Evolutionary conservation across 129 eudicot species (phyloP), one percentile per base, ranked within the genome.

Genomic region (Gnaphalium uliginosum): DNA sequence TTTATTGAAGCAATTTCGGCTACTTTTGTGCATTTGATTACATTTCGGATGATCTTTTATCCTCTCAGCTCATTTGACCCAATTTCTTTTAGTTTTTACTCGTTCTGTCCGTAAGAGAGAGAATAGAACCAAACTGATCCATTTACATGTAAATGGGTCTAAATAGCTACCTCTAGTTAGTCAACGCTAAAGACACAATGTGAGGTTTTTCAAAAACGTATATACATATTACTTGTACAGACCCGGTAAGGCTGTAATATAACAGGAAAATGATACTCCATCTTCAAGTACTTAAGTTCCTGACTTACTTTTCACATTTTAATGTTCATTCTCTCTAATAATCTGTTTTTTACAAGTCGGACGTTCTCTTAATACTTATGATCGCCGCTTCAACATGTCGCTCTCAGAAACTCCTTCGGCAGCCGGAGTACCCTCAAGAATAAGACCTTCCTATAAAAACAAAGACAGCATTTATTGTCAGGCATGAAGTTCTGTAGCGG

Each of bases 361-460:
- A 77, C 53, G 6, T 7, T 48, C 3, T 41, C 27, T 33, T 22
- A 63, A 25, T 17, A 86, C 99, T 95, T 86, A 89, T 97, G 74
- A 71, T 87, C 87, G 87, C 56, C 99, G 93, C 69, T 94, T 94
- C 54, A 89, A 72, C 86, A 94, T 71, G 74, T 95, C 99, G 26
- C 81, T 81, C 3, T 84, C 87, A 68, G 97, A 95, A 85, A 95
- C 99, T 56, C 97, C 99, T 84, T 78, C 92, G 54, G 97, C 99
- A 76, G 99, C 97, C 26, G 99, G 90, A 71, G 96, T 89, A 54
- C 94, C 99, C 84, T 91, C 97, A 67, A 85, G 66, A 76, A 95
- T 89, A 75, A 89, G 86, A 72, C 99, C 99, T 79, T 95, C 99
- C 99, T 95, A 74, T 85, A 41, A 18, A 84, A 51, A 60, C 57